phyloP scores from a whole-genome alignment of 1,139 yeast genomes.

The Debaryomyces fabryi region DNA sequence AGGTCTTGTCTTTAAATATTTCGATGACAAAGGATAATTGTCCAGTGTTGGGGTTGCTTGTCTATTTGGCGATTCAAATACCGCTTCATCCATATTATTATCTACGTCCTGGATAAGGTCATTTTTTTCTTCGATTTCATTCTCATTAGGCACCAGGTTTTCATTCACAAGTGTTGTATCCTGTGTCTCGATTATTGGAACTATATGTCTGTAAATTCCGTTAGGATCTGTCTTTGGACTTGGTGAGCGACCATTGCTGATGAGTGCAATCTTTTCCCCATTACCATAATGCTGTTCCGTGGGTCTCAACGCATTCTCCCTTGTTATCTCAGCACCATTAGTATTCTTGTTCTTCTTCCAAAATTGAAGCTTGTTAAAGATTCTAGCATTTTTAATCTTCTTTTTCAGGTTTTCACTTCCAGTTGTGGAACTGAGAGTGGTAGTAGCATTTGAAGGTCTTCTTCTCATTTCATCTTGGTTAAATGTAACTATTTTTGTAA shows the following conservation, averaged over 20 bases:
- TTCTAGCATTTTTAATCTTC: slow-evolving; percentile 26
- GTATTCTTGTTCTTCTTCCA: slow-evolving; percentile 36
- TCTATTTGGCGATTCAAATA: slow-evolving; percentile 9
- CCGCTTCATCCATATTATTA: neutral
- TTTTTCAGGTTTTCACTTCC: slow-evolving; percentile 17
- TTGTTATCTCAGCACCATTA: neutral
- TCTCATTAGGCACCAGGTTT: neutral
- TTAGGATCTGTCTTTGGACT: neutral
- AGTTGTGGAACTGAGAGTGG: slow-evolving; percentile 4
- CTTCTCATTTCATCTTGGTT: slow-evolving; percentile 31
- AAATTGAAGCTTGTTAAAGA: slow-evolving; percentile 43
- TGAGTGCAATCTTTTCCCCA: neutral
- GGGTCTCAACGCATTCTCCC: neutral
- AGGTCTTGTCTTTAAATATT: slow-evolving; percentile 46
- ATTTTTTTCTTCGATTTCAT: neutral
- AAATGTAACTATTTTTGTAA: slow-evolving; percentile 38
- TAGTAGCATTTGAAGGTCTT: slow-evolving; percentile 16
- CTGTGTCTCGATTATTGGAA: slow-evolving; percentile 2
- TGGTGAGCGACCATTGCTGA: neutral
- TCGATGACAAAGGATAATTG: neutral
- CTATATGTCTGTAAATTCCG: neutral
- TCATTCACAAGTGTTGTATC: slow-evolving; percentile 4
- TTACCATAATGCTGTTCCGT: neutral
- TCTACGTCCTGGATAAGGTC: neutral
- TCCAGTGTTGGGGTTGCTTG: slow-evolving; percentile 8